Base-by-base conservation (phyloP, 176 grass and related monocot genomes). In the Avena eriantha region DNA sequence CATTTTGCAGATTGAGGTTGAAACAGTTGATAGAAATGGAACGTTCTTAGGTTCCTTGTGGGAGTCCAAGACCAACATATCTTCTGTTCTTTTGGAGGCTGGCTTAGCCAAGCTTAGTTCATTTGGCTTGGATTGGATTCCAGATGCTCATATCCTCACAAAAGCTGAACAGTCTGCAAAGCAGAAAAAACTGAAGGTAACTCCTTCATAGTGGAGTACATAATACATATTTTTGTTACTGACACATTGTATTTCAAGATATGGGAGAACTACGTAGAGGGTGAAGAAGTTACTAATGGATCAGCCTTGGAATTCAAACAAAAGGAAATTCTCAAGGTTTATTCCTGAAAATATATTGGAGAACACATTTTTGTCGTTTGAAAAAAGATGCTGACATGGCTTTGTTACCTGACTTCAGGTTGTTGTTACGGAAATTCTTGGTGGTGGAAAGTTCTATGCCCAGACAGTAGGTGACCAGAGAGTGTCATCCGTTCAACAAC, bases 281-380 rank as follows among this genome's bases (percentile, higher is more conserved):
- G 92, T 65, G 88, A 98, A 84, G 90, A 95, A 87, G 85, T 89
- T 84, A 80, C 94, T 33, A 96, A 98, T 19, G 97, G 92, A 66
- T 92, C 92, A 4, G 69, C 90, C 8, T 77, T 82, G 86, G 90
- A 92, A 82, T 84, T 82, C 9, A 94, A 94, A 81, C 92, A 96
- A 73, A 98, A 96, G 87, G 94, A 98, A 90, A 83, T 95, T 48
- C 84, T 98, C 21, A 98, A 98, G 97, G 95, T 98, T 57, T 87
- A 61, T 56, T 65, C 16, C 14, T 53, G 14, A 81, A 82, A 46
- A 59, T 73, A 50, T 35, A 58, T 82, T 79, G 21, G 51, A 54
- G 73, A 59, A 43, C 59, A 58, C 16, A 26, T 11, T 65, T 10
- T 33, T 81, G 34, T 73, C 2, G 21, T 83, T 74, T 87, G 21